phyloP scores from a whole-genome alignment of 768 basidiomycete genomes.

The Xerocomellus chrysenteron region DNA sequence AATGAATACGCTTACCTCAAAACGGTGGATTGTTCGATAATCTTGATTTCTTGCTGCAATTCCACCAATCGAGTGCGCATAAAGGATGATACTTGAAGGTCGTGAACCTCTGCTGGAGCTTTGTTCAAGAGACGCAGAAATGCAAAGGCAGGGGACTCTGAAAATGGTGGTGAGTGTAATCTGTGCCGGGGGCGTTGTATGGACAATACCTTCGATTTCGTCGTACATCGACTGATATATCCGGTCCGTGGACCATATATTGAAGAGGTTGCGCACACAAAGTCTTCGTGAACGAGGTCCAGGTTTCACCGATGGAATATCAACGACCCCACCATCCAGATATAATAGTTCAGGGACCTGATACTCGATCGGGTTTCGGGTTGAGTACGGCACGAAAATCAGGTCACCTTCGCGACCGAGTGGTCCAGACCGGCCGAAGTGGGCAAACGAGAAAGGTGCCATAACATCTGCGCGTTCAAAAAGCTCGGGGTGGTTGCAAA shows the following conservation, averaged over 20 bases:
- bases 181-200: background rate
- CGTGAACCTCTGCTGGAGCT: conserved; percentile 63
- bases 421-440: conserved; percentile 77
- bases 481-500: conserved; percentile 97
- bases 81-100: conserved; percentile 57
- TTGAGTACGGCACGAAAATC: conserved; percentile 79
- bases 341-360: conserved; percentile 74
- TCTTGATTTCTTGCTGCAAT: conserved; percentile 42
- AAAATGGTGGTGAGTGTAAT: conserved; percentile 18
- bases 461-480: conserved; percentile 97
- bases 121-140: conserved; percentile 72
- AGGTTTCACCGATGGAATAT: conserved; percentile 59
- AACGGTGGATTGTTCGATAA: conserved; percentile 43
- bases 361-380: conserved; percentile 83
- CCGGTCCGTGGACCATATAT: conserved; percentile 89
- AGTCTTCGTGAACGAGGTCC: conserved; percentile 49
- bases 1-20: conserved; percentile 39
- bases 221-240: conserved; percentile 68
- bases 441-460: conserved; percentile 87
- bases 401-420: conserved; percentile 88
- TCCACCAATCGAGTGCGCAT: conserved; percentile 55
- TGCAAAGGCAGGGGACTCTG: conserved; percentile 60
- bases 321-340: conserved; percentile 69
- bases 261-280: conserved; percentile 66
- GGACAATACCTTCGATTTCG: conserved; percentile 48